Evolutionary conservation across 2,329 filamentous ascomycete species (phyloP).

Genomic region (Neonectria ditissima): DNA sequence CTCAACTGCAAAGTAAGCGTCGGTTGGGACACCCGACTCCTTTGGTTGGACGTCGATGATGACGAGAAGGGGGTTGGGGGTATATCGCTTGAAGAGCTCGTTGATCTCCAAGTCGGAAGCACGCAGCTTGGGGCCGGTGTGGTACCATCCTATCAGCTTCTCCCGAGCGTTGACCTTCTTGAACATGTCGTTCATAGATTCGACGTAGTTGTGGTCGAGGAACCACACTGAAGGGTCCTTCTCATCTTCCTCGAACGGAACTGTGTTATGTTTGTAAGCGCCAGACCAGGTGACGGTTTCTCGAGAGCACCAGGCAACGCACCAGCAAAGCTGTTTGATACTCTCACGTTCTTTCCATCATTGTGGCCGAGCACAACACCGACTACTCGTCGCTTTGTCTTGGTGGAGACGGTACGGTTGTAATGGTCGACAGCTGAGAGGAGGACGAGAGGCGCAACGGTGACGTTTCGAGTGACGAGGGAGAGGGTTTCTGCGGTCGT

Average conservation of each 20-base stretch:
- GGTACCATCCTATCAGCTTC: slow-evolving; percentile 99
- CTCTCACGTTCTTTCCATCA: slow-evolving; percentile 93
- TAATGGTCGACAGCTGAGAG: slow-evolving; percentile 99
- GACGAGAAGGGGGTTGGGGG: slow-evolving; percentile 92
- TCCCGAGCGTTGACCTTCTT: slow-evolving; percentile 99
- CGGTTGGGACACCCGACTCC: slow-evolving; percentile 96
- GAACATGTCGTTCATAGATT: slow-evolving; percentile 99
- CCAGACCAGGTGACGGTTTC: slow-evolving; percentile 15
- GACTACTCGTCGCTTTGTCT: slow-evolving; percentile 87
- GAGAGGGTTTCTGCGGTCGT: slow-evolving; percentile 97
- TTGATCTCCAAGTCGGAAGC: slow-evolving; percentile 99
- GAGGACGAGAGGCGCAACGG: slow-evolving; percentile 96
- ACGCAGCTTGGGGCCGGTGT: slow-evolving; percentile 95
- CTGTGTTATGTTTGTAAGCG: slow-evolving; percentile 59
- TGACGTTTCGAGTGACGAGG: slow-evolving; percentile 93
- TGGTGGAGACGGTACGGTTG: slow-evolving; percentile 90
- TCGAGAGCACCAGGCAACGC: slow-evolving; percentile 39
- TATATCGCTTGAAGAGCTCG: slow-evolving; percentile 99
- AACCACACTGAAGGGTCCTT: slow-evolving; percentile 99
- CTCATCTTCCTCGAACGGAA: slow-evolving; percentile 98
- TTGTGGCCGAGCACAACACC: slow-evolving; percentile 96
- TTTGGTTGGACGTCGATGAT: slow-evolving; percentile 99
- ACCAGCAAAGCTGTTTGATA: slow-evolving; percentile 99
- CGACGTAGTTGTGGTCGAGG: slow-evolving; percentile 98
- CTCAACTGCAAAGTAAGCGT: slow-evolving; percentile 98